Evolutionary conservation across 2,329 filamentous ascomycete genomes (phyloP), one percentile per base, ranked within the genome.

Genomic region (Ophiocordyceps camponoti-saundersi): DNA sequence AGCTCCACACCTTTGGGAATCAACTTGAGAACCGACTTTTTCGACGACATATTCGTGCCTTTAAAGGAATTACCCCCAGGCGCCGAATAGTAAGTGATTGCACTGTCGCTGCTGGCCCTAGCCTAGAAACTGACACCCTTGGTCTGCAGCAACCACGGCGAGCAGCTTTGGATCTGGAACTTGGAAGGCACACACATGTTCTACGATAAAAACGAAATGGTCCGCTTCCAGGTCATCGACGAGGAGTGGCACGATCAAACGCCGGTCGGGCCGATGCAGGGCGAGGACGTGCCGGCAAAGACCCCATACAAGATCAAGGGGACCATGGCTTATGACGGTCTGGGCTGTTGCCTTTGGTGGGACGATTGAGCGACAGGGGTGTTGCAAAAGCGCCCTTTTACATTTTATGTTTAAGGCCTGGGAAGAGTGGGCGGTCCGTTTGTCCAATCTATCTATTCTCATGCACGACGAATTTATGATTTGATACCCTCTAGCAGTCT

Each of bases 181-280:
- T 76, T 80, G 11, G 84, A 87, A 16, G 80, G 77, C 29, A 72
- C 80, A 16, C 73, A 80, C 26, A 77, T 94, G 53, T 95, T 83
- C 61, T 94, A 92, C 62, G 92, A 98, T 62, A 82, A 81, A 56
- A 82, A 90, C 57, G 92, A 96, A 66, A 79, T 83, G 56, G 89
- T 95, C 26, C 77, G 90, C 40, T 84, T 96, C 56, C 76, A 87
- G 21, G 80, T 96, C 40, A 79, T 93, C 55, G 77, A 82, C 45
- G 92, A 98, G 65, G 77, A 85, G 53, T 98, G 92, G 88, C 78
- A 87, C 50, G 90, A 96, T 60, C 83, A 94, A 62, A 80, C 84
- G 41, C 82, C 90, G 0, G 73, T 76, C 48, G 79, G 80, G 46
- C 77, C 82, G 34, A 63, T 69, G 3, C 75, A 82, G 52, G 71